Base-by-base conservation (phyloP, 345 rosid species). In the Toxicodendron radicans region DNA sequence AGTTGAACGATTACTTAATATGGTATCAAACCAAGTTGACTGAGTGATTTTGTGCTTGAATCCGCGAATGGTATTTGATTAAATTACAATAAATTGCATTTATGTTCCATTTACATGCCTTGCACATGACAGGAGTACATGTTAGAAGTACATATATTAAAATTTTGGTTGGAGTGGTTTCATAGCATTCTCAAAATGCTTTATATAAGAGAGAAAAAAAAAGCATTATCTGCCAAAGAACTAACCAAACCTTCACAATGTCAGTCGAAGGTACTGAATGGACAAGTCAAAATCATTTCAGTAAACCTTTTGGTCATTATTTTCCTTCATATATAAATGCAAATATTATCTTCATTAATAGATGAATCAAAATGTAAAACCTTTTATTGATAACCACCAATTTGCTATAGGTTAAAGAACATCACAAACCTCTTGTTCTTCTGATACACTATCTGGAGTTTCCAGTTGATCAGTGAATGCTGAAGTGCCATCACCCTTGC, bases 401-500 rank as follows among this genome's bases (percentile, higher is more conserved):
- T 24, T 30, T 6, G 57, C 59, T 24, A 71, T 11, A 32, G 11
- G 18, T 58, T 58, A 23, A 24, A 49, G 72, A 23, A 17, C n/a
- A 45, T 75, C 33, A 72, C 81, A 76, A 79, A 94, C 93, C 97
- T 85, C 84, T 63, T 78, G 45, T 77, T 86, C 85, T 73, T 80
- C 82, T 9, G 87, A 78, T 75, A 81, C 75, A 18, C 64, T 54
- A 68, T 59, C 83, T 33, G 73, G 82, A 74, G 81, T 59, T 73
- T 86, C 85, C 79, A 80, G 54, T 58, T 74, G 90, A 82, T 85
- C 86, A 30, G 86, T 76, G 54, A 83, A 64, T 4, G 92, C 66
- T 77, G 90, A 64, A 79, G 89, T 71, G 62, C 69, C 83, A 58
- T 78, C 88, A 67, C 74, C 73, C 61, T 76, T 80, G 73, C 78